A percentile compares a stretch with the other conserved stretches of the same genome.
Conservation (phyloP, 129 eudicot genomes). For the Arctium minus region DNA sequence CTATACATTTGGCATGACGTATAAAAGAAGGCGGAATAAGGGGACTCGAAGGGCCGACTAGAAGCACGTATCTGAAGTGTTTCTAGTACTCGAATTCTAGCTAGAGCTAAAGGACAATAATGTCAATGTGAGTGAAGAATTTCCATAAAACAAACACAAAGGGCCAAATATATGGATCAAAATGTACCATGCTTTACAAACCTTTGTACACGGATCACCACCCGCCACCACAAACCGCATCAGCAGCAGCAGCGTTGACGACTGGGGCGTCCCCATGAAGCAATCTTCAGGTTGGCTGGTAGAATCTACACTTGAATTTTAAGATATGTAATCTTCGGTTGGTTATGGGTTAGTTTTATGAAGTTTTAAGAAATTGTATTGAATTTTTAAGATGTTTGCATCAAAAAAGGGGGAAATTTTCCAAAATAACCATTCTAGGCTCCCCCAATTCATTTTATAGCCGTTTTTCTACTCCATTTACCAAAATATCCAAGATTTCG, state of each 20-base stretch:
- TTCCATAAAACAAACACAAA: constrained; percentile 17
- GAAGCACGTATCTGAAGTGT: neutral
- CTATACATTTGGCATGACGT: constrained; percentile 11
- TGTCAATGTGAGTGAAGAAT: neutral
- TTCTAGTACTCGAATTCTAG: constrained; percentile 29
- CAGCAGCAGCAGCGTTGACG: too few relatives aligned
- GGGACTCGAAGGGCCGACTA: neutral
- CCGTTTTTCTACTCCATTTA: neutral
- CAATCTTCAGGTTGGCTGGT: neutral
- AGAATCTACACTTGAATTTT: neutral
- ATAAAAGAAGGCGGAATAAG: neutral
- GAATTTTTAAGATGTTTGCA: neutral
- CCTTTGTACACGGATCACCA: neutral
- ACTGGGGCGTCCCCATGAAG: neutral
- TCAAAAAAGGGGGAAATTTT: neutral
- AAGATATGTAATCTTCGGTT: neutral
- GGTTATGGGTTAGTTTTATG: neutral
- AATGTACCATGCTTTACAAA: constrained; percentile 18
- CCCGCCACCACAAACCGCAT: neutral
- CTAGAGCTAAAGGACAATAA: constrained; percentile 16
- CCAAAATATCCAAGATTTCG: neutral
- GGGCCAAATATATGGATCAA: constrained; percentile 2
- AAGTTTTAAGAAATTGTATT: neutral
- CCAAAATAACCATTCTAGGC: neutral
- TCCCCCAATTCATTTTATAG: neutral